Base-by-base conservation (phyloP, 345 rosid species). In the Salix suchowensis region DNA sequence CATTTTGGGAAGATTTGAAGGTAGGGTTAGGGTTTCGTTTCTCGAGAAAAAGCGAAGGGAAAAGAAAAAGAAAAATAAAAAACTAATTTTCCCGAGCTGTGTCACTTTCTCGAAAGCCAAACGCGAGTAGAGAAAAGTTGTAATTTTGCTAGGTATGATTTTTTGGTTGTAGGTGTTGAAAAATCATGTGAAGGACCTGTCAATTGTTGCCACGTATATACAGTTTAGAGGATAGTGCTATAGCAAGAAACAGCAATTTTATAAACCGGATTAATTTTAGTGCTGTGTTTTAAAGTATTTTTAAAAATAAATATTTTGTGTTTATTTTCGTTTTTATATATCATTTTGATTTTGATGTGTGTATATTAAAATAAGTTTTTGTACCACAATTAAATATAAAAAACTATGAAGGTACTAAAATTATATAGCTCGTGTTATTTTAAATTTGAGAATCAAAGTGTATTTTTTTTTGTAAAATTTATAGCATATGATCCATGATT, bases 31-130 rank as follows among this genome's bases (percentile, higher is more conserved):
- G 88, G 84, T 73, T 73, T 75, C 44, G 65, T 26, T 64, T 78
- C 54, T 78, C 80, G 73, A 72, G 39, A 30, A 42, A 66, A 71
- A 40, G 68, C 30, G 23, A 42, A 66, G 68, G 40, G 71, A 71
- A 37, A 70, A 65, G 13, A 44, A 73, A 74, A 39, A 77, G 69
- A 78, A 11, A 42, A 42, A 11, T 0, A 42, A 42, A 42, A 42
- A 10, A 0, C 46, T 42, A 42, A 84, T 77, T 85, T 85, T 87
- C 87, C 79, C 81, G 78, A 72, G 68, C 66, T 36, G 75, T 21
- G 36, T 50, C 81, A 81, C 86, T 88, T 88, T 88, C 90, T 67
- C 87, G 88, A 71, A 76, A 23, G 30, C 86, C 85, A 84, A 84
- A 86, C 82, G 87, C 80, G 83, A 68, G 74, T 6, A 67, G 75